phyloP scores from a whole-genome alignment of 192 early-diverging fungal species.

The Entomortierella lignicola region DNA sequence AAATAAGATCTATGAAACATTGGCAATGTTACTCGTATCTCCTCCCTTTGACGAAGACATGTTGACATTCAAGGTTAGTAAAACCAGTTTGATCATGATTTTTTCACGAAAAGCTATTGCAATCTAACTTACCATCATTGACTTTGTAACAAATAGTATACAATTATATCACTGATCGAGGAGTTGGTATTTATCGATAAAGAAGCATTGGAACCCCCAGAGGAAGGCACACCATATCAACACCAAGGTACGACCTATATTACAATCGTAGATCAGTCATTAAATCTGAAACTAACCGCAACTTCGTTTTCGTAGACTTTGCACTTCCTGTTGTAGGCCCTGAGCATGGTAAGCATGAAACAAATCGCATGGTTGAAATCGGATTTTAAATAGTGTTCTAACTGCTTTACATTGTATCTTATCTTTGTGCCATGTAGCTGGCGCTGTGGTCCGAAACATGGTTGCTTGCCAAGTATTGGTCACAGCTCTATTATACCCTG shows the following conservation, averaged over 20 bases:
- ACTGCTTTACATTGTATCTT: not conserved
- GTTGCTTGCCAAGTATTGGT: conserved; percentile 61
- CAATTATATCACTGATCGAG: conserved; percentile 56
- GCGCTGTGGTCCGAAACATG: conserved; percentile 60
- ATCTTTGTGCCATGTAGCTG: conserved; percentile 14
- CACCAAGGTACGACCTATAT: conserved; percentile 57
- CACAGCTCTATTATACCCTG: conserved; percentile 56
- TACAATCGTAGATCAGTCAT: not conserved
- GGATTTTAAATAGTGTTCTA: not conserved
- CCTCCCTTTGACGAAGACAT: conserved; percentile 57
- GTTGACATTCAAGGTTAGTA: conserved; percentile 55
- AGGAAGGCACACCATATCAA: conserved; percentile 65
- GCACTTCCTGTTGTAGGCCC: conserved; percentile 52
- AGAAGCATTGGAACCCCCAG: conserved; percentile 49
- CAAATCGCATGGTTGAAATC: not conserved
- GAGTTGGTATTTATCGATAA: conserved; percentile 64
- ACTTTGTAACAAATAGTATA: conserved; percentile 37
- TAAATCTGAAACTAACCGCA: not conserved
- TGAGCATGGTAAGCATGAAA: conserved; percentile 49
- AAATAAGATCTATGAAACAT: conserved; percentile 57
- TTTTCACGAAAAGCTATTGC: not conserved
- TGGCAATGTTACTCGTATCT: conserved; percentile 53
- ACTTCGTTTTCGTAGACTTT: conserved; percentile 52
- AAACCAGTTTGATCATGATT: not conserved
- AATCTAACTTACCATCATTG: not conserved